phyloP scores from a whole-genome alignment of 106 monocot genomes.

The Amphibolis antarctica region DNA sequence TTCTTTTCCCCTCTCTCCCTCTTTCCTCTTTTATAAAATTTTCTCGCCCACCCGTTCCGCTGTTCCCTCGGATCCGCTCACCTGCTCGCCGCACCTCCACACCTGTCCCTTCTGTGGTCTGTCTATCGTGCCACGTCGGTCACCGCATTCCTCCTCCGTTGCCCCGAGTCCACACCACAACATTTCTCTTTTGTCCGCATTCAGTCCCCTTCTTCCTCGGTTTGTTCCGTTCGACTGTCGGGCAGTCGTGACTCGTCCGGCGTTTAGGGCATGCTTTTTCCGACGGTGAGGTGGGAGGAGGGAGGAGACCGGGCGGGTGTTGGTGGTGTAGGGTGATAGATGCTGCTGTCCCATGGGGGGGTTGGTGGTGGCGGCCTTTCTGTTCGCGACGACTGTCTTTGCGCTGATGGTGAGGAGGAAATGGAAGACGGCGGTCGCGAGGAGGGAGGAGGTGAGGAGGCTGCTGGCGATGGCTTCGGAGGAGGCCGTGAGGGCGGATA shows the following conservation, averaged over 20 bases:
- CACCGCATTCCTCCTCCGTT: too few species aligned
- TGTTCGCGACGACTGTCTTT: constrained; percentile 10
- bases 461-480: constrained; percentile 29
- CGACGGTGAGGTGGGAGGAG: not conserved
- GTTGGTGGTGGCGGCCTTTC: constrained; percentile 1
- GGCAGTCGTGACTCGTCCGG: not conserved
- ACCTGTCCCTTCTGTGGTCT: too few species aligned
- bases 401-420: constrained; percentile 19
- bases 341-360: not conserved
- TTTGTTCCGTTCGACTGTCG: not conserved
- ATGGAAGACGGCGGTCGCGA: constrained; percentile 21
- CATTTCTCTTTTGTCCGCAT: not conserved
- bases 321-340: not conserved
- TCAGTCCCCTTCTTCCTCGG: not conserved
- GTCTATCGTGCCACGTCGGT: too few species aligned
- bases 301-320: not conserved
- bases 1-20: too few species aligned
- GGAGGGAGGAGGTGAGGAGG: constrained; percentile 44
- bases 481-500: constrained; percentile 40
- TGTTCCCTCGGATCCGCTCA: too few species aligned
- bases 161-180: too few species aligned
- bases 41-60: too few species aligned
- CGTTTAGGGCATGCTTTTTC: not conserved
- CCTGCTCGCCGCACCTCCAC: too few species aligned
- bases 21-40: too few species aligned